These are phyloP conservation scores for Moniliella sp. DNA, from an alignment of 1,284 basidiomycete species.

Conservation along the genomic window DNA sequence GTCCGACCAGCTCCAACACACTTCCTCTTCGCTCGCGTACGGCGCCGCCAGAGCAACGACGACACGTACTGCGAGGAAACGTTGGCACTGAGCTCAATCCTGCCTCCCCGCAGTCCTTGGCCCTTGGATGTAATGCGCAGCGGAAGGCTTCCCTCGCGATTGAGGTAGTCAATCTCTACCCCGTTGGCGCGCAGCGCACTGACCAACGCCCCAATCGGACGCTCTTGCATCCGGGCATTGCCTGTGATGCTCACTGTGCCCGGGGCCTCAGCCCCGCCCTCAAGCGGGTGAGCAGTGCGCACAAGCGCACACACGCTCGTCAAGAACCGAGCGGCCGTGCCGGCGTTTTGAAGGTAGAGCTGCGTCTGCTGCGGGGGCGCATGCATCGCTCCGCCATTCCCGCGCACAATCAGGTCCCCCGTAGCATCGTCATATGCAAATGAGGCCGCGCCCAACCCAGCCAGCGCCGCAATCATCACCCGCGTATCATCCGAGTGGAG, in stretches of 20 bases:
- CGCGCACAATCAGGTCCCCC: conserved; percentile 75
- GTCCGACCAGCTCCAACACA: conserved; percentile 72
- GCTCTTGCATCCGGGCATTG: conserved; percentile 95
- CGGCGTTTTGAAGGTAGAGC: conserved; percentile 86
- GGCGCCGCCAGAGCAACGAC: conserved; percentile 87
- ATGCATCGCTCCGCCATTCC: conserved; percentile 55
- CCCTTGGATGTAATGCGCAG: conserved; percentile 44
- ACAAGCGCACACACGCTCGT: conserved; percentile 72
- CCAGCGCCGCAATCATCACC: conserved; percentile 91
- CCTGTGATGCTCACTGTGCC: conserved; percentile 73
- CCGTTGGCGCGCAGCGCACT: conserved; percentile 69
- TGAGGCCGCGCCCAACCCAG: conserved; percentile 51
- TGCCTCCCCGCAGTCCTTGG: conserved; percentile 61
- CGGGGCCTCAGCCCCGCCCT: conserved; percentile 5
- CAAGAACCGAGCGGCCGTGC: conserved; percentile 90
- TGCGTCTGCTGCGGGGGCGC: conserved; percentile 45
- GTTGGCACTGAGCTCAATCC: conserved; percentile 68
- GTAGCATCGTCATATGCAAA: conserved; percentile 80
- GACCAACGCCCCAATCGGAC: conserved; percentile 79
- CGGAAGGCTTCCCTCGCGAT: conserved; percentile 64
- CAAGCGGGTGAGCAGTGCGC: conserved; percentile 4
- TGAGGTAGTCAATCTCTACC: conserved; percentile 54
- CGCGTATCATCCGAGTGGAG: conserved; percentile 94
- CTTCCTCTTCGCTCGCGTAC: conserved; percentile 52
- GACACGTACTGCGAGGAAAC: conserved; percentile 97